A percentile compares a stretch with the other conserved stretches of the same genome.
Evolutionary conservation across 306 rosid species (phyloP).

Genomic region (Purshia tridentata): DNA sequence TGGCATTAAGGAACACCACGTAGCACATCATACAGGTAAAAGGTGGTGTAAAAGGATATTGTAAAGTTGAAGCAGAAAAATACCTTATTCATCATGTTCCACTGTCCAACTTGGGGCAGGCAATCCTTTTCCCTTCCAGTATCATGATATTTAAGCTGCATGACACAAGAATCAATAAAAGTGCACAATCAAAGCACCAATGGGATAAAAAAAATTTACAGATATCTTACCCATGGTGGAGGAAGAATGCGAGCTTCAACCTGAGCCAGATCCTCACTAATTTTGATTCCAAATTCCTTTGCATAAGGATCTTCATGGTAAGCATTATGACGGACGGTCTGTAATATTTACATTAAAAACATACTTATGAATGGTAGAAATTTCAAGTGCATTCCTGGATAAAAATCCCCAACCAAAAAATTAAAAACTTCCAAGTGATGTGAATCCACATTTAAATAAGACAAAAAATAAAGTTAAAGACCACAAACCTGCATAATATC

Average conservation of each 20-base stretch:
- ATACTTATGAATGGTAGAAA: no score
- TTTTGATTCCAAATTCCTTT: constrained; percentile 82
- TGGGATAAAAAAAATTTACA: neutral
- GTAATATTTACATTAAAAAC: constrained; percentile 6
- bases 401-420: neutral
- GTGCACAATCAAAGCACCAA: neutral
- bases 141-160: constrained; percentile 90
- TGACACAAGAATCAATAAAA: constrained; percentile 2
- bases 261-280: constrained; percentile 85
- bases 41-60: neutral
- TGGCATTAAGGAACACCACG: neutral
- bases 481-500: constrained; percentile 76
- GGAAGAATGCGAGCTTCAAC: constrained; percentile 99
- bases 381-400: neutral
- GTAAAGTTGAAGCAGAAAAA: neutral
- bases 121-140: constrained; percentile 95
- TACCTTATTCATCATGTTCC: constrained; percentile 99
- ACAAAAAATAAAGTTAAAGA: neutral
- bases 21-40: neutral
- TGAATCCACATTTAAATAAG: neutral
- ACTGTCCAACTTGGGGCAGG: constrained; percentile 94
- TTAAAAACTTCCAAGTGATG: neutral
- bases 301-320: constrained; percentile 85
- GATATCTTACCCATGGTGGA: constrained; percentile 72
- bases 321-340: constrained; percentile 91